These are phyloP conservation scores for Ulvella scutata DNA, from an alignment of 139 green algal species.

Conservation along the genomic window DNA sequence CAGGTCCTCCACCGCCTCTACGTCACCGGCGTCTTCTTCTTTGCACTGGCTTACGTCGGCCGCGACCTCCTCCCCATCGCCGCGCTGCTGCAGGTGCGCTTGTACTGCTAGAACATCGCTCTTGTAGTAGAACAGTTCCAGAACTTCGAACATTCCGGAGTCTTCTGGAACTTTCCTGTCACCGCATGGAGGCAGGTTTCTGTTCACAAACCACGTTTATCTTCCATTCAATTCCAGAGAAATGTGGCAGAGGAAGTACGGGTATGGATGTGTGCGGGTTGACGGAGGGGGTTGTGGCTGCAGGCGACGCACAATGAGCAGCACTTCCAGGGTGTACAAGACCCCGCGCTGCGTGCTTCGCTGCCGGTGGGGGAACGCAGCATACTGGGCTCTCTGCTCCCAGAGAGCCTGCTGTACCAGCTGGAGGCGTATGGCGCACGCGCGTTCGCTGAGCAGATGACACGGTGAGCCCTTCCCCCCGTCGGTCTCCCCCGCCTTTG, in stretches of 20 bases:
- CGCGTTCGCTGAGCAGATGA: constrained; percentile 48
- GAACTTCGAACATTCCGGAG: not conserved
- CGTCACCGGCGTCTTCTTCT: constrained; percentile 75
- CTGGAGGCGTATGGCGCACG: constrained; percentile 45
- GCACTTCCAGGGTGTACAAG: constrained; percentile 11
- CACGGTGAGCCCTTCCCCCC: no score
- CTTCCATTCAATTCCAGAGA: no score
- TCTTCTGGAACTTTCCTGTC: no score
- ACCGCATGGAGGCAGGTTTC: no score
- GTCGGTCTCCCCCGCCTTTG: no score
- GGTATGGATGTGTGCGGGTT: no score
- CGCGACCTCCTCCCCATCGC: constrained; percentile 59
- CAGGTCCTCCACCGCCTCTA: constrained; percentile 55
- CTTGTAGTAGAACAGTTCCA: not conserved
- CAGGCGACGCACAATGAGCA: constrained; percentile 34
- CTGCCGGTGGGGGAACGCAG: constrained; percentile 41
- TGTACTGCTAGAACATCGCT: no score
- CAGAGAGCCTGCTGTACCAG: constrained; percentile 78
- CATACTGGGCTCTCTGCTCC: constrained; percentile 72
- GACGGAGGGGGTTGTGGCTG: no score
- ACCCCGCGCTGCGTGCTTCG: constrained; percentile 6
- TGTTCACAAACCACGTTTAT: no score
- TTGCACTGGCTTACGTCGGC: constrained; percentile 70
- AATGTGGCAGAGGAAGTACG: no score
- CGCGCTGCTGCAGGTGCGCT: constrained; percentile 42